Evolutionary conservation across 441 rosid genomes (phyloP).

Genomic region (Croton laevigatus): DNA sequence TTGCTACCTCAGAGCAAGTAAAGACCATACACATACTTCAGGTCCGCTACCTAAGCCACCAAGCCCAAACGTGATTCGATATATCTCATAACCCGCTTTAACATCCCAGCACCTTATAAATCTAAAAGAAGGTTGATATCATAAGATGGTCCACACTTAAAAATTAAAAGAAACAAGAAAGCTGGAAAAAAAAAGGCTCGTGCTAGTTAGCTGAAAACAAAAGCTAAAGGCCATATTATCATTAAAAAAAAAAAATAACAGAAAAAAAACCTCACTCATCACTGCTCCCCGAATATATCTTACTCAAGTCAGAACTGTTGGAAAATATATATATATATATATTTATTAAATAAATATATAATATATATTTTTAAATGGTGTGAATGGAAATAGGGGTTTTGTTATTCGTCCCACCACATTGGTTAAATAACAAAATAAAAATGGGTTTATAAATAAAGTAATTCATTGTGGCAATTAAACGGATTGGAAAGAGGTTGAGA

Average conservation of each 20-base stretch:
- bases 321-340: too few species aligned
- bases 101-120: conserved; percentile 93
- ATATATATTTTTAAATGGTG: too few species aligned
- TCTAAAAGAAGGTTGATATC: conserved; percentile 39
- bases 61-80: conserved; percentile 81
- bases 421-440: too few species aligned
- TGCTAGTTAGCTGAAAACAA: neutral
- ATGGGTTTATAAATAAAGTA: too few species aligned
- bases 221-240: neutral
- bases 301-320: conserved; percentile 50
- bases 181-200: neutral
- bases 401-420: too few species aligned
- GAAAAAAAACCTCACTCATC: conserved; percentile 64
- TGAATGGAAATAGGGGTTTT: too few species aligned
- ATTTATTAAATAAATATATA: too few species aligned
- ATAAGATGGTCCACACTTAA: conserved; percentile 9
- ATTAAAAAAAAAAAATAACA: neutral
- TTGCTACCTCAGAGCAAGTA: conserved; percentile 74
- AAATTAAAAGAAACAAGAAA: neutral
- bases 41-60: conserved; percentile 74
- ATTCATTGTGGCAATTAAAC: too few species aligned
- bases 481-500: too few species aligned
- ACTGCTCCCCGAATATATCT: conserved; percentile 78
- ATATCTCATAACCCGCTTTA: conserved; percentile 59
- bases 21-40: conserved; percentile 89